Conservation (phyloP, 148 eudicot species). For the Persicaria maculosa region DNA sequence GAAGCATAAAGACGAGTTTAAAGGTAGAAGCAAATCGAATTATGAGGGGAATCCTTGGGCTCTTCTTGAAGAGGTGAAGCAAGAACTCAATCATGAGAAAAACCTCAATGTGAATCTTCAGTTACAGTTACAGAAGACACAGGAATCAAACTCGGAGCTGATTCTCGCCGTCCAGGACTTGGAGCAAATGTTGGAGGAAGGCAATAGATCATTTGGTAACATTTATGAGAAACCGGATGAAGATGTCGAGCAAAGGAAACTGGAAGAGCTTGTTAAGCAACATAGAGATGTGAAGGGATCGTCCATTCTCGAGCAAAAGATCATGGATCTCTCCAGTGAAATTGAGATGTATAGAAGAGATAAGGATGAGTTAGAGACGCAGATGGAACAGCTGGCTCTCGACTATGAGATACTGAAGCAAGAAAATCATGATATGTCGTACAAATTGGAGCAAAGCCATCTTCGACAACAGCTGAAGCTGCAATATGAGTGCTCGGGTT, state of each 20-base stretch:
- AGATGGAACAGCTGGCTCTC: constrained; percentile 93
- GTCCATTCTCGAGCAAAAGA: constrained; percentile 59
- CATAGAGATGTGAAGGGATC: constrained; percentile 58
- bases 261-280: constrained; percentile 73
- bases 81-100: constrained; percentile 72
- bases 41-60: constrained; percentile 62
- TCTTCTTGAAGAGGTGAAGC: constrained; percentile 63
- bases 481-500: constrained; percentile 73
- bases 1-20: constrained; percentile 34
- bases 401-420: constrained; percentile 95
- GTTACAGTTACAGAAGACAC: constrained; percentile 85
- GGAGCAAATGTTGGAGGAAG: constrained; percentile 75
- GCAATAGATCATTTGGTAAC: constrained; percentile 27
- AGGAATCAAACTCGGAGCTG: constrained; percentile 80
- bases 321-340: constrained; percentile 66
- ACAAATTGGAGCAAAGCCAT: constrained; percentile 67
- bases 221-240: constrained; percentile 22
- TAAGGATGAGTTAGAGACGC: constrained; percentile 85
- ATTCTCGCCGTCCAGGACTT: constrained; percentile 80
- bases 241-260: constrained; percentile 70
- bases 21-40: constrained; percentile 37
- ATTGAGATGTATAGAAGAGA: constrained; percentile 72
- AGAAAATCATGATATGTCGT: constrained; percentile 70
- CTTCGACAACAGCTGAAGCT: constrained; percentile 77
- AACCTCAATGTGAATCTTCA: constrained; percentile 67